phyloP scores from a whole-genome alignment of 1,284 basidiomycete species.

The Mycena sp. region DNA sequence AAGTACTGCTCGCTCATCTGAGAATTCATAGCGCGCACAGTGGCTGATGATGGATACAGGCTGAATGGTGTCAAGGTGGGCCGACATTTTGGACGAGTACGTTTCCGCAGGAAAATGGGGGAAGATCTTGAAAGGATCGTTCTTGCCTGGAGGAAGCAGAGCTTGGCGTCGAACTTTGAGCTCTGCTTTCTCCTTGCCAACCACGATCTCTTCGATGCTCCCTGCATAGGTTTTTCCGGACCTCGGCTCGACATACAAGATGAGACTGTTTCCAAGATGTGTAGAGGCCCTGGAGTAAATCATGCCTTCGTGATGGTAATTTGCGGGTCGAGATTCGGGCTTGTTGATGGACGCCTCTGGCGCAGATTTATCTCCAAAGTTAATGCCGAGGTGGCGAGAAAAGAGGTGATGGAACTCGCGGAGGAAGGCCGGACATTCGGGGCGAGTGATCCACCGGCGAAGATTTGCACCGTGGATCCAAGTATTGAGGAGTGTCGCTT shows the following conservation, averaged over 20 bases:
- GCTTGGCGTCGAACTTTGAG: conserved; percentile 25
- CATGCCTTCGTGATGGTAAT: conserved; percentile 23
- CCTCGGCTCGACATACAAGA: conserved; percentile 4
- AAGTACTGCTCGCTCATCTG: conserved; percentile 15
- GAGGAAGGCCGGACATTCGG: conserved; percentile 10
- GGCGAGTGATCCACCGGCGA: conserved; percentile 15
- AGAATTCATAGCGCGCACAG: conserved; percentile 21
- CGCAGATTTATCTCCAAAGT: neutral
- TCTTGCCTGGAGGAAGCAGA: conserved; percentile 7
- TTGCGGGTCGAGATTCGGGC: conserved; percentile 11
- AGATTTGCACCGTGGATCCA: conserved; percentile 19
- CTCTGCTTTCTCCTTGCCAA: neutral
- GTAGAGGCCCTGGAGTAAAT: conserved; percentile 23
- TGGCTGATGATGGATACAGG: conserved; percentile 15
- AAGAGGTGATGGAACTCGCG: conserved; percentile 11
- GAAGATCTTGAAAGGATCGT: conserved; percentile 28
- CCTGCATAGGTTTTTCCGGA: conserved; percentile 15
- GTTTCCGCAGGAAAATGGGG: conserved; percentile 27
- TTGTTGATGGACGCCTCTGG: neutral
- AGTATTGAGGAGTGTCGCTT: conserved; percentile 9
- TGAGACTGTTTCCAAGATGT: conserved; percentile 34
- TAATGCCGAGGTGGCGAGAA: neutral
- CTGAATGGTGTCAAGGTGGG: conserved; percentile 1
- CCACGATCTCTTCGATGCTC: conserved; percentile 26
- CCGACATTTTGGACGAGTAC: conserved; percentile 23